Conservation (phyloP, 371 early-diverging fungal genomes). For the Furculomyces boomerangus region DNA sequence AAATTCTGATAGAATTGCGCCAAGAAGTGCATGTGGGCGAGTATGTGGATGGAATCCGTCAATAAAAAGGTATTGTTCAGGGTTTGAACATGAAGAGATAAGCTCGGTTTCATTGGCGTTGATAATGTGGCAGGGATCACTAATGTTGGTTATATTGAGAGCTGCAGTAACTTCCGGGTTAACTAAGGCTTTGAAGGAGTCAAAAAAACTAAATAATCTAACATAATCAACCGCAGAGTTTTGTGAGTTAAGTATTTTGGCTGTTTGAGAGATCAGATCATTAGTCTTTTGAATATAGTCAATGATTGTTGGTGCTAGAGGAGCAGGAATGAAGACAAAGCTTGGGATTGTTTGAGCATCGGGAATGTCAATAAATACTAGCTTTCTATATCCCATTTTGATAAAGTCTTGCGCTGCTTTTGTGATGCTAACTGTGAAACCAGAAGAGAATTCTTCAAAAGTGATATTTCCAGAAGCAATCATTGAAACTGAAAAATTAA, state of each 20-base stretch:
- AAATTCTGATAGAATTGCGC: not conserved
- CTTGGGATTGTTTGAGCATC: not conserved
- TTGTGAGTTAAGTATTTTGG: not conserved
- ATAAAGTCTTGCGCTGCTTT: not conserved
- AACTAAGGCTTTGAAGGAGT: not conserved
- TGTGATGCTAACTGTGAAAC: not conserved
- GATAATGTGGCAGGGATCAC: constrained; percentile 7
- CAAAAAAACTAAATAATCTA: not conserved
- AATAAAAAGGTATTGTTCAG: not conserved
- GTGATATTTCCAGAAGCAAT: not conserved
- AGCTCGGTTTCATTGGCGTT: not conserved
- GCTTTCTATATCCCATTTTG: not conserved
- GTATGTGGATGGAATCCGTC: constrained; percentile 1
- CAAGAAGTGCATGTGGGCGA: not conserved
- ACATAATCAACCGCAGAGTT: not conserved
- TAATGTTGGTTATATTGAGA: constrained; percentile 11
- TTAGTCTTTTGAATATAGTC: not conserved
- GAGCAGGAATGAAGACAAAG: not conserved
- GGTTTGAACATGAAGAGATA: not conserved
- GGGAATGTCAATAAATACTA: not conserved
- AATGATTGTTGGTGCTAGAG: not conserved
- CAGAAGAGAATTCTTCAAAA: not conserved
- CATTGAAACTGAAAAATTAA: not conserved
- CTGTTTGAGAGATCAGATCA: not conserved
- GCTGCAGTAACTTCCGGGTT: constrained; percentile 7